Evolutionary conservation across 176 grass and related monocot species (phyloP), one percentile per base, ranked within the genome.

Genomic region (Triticum urartu): DNA sequence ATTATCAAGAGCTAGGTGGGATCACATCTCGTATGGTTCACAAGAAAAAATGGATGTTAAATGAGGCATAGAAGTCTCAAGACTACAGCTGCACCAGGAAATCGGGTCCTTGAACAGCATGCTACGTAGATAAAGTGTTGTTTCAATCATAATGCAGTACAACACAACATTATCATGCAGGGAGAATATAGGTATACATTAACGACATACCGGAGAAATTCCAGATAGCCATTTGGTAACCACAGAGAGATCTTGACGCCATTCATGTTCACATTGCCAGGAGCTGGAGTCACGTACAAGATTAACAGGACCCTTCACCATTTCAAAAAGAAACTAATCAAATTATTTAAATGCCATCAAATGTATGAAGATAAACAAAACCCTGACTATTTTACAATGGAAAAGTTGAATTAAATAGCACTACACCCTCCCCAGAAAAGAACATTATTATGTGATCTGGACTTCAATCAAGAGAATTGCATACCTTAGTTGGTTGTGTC

Each of bases 161-260:
- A 11, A 21, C 58, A 60, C 39, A 18, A 64, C 18, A 45, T 71
- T 54, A 87, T 82, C 73, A 83, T 21, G 73, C 3, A 77, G 72
- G 47, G 14, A 84, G 5, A 52, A 68, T 24, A 18, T 34, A 45
- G 26, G 24, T 78, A 56, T 42, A 50, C 36, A 78, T 58, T 36
- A 43, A 33, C 15, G 48, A 78, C 86, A 63, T 85, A 96, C 94
- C 67, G 90, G 90, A 90, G 89, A 92, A 90, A 91, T 79, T 88
- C 97, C 97, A 38, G 94, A 95, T 68, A 99, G 66, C 94, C 97
- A 99, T 88, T 99, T 94, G 17, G 94, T 99, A 81, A 96, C 97
- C 88, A 99, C 97, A 61, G 97, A 91, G 92, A 94, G 90, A 90
- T 99, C 97, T 90, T 99, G 97, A 39, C 87, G 90, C 94, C 97